A percentile compares a stretch with the other conserved stretches of the same genome.
Conservation (phyloP, 305 asterid genomes). For the Solanum hybrid region DNA sequence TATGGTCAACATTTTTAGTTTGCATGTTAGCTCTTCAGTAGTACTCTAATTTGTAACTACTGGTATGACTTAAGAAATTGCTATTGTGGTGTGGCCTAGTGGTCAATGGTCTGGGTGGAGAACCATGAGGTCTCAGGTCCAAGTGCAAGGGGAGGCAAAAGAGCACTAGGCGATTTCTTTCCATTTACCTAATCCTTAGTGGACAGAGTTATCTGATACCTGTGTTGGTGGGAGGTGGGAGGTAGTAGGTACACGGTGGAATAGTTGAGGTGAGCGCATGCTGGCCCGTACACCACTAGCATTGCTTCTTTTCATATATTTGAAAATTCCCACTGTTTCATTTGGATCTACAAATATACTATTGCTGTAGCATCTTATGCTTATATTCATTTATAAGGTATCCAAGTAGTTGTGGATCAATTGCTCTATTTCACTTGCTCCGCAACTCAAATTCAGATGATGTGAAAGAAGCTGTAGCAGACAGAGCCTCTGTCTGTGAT, state of each 20-base stretch:
- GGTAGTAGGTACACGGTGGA: background rate
- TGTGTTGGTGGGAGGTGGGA: background rate
- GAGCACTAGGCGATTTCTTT: background rate
- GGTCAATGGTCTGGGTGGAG: background rate
- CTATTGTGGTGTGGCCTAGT: background rate
- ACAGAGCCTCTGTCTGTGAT: background rate
- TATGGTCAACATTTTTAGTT: background rate
- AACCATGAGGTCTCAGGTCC: background rate
- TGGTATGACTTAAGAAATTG: background rate
- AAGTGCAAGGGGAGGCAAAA: background rate
- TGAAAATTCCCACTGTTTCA: background rate
- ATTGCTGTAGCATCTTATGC: background rate
- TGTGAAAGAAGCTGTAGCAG: background rate
- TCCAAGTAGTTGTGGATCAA: background rate
- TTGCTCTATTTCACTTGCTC: background rate
- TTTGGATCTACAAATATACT: background rate
- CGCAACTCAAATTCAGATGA: background rate
- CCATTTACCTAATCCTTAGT: background rate
- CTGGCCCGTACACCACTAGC: background rate
- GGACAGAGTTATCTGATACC: background rate
- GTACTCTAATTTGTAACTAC: background rate
- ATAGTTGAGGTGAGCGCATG: background rate
- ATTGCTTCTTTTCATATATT: background rate
- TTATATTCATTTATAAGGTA: background rate
- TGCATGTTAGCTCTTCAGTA: background rate